Evolutionary conservation across 352 stramenopile species (phyloP).

Genomic region (Globisporangium parvum): DNA sequence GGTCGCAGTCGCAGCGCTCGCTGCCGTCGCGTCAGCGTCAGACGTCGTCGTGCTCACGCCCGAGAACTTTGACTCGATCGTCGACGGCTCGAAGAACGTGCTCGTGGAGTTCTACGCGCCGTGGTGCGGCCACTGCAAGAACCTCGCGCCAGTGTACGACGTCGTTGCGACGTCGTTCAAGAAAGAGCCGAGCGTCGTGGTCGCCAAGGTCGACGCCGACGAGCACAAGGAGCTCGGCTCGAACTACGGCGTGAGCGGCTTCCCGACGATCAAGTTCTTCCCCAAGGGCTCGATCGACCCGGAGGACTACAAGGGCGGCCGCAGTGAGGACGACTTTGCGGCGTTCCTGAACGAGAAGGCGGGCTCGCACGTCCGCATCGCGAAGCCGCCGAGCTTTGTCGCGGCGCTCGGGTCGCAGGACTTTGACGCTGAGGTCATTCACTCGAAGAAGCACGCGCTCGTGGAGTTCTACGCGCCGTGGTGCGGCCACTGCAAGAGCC

Average conservation of each 20-base stretch:
- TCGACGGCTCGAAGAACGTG: slow-evolving; percentile 82
- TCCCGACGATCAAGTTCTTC: slow-evolving; percentile 93
- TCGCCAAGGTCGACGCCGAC: slow-evolving; percentile 89
- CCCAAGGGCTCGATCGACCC: slow-evolving; percentile 62
- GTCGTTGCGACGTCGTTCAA: slow-evolving; percentile 86
- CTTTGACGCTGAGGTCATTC: slow-evolving; percentile 77
- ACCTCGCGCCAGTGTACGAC: slow-evolving; percentile 71
- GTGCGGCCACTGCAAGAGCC: slow-evolving; percentile 17
- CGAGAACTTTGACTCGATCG: slow-evolving; percentile 76
- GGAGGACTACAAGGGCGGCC: slow-evolving; percentile 85
- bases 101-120: slow-evolving; percentile 92
- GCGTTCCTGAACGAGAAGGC: slow-evolving; percentile 75
- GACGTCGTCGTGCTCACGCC: slow-evolving; percentile 78
- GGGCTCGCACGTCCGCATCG: slow-evolving; percentile 61
- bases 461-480: slow-evolving; percentile 39
- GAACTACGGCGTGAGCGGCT: slow-evolving; percentile 87
- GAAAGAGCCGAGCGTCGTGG: slow-evolving; percentile 76
- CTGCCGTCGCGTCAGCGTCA: slow-evolving; percentile 48
- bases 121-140: slow-evolving; percentile 95
- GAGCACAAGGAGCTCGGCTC: slow-evolving; percentile 71
- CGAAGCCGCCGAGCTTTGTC: slow-evolving; percentile 65
- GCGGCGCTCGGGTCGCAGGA: slow-evolving; percentile 46
- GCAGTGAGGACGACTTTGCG: slow-evolving; percentile 77
- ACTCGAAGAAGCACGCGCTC: slow-evolving; percentile 82
- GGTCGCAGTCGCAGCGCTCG: slow-evolving; percentile 30